phyloP scores from a whole-genome alignment of 257 asterid species.

The Przewalskia tangutica region DNA sequence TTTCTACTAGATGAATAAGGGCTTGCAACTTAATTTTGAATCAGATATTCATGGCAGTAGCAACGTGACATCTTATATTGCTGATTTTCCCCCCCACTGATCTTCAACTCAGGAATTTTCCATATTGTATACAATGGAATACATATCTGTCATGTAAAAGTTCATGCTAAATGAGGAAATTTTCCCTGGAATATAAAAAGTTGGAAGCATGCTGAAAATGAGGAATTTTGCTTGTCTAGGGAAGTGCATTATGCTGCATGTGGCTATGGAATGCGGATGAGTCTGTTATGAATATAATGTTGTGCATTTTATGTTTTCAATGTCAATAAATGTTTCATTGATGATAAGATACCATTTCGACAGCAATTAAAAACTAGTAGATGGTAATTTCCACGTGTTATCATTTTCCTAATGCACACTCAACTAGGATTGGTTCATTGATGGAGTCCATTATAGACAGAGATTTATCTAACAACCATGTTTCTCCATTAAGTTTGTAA shows the following conservation, averaged over 20 bases:
- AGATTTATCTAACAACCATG: not conserved
- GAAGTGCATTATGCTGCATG: not conserved
- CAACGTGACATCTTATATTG: not conserved
- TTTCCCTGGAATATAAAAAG: not conserved
- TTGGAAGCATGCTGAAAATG: not conserved
- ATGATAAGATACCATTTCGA: not conserved
- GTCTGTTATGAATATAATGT: not conserved
- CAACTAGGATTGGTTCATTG: not conserved
- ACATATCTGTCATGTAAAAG: not conserved
- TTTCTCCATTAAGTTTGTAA: not conserved
- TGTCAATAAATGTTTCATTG: not conserved
- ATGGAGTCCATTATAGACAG: not conserved
- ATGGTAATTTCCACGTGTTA: not conserved
- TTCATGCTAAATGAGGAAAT: not conserved
- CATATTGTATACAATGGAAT: not conserved
- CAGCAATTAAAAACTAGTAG: not conserved
- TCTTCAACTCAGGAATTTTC: not conserved
- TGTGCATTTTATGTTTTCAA: not conserved
- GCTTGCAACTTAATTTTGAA: not conserved
- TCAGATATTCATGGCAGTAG: not conserved
- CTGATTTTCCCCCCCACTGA: not conserved
- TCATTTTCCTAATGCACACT: not conserved
- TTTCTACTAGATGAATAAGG: not conserved
- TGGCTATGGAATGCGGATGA: not conserved
- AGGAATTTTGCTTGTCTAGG: not conserved